These are phyloP conservation scores for Paraleonurus japonicus DNA, from an alignment of 257 asterid species.

Conservation along the genomic window DNA sequence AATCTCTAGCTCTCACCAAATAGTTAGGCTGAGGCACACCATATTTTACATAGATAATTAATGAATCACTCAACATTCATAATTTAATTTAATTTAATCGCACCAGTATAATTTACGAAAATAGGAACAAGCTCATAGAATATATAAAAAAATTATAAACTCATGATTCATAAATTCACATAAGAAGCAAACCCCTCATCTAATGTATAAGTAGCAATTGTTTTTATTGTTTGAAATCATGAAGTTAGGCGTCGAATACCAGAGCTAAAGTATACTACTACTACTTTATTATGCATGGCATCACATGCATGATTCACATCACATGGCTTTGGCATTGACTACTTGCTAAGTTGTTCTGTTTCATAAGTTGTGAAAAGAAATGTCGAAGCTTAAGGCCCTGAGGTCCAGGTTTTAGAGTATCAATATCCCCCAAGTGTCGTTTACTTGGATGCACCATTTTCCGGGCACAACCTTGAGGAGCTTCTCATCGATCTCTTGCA, in stretches of 20 bases:
- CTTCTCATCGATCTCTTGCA: constrained; percentile 40
- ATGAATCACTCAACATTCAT: neutral
- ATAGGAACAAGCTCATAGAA: too few relatives aligned
- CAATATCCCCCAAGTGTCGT: constrained; percentile 39
- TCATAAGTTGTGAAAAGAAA: constrained; percentile 22
- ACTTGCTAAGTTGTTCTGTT: constrained; percentile 20
- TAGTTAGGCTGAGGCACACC: neutral
- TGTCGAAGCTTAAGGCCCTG: constrained; percentile 34
- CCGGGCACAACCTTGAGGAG: constrained; percentile 40
- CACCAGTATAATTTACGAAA: too few relatives aligned
- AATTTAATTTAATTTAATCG: too few relatives aligned
- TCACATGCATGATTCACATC: too few relatives aligned
- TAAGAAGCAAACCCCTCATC: neutral
- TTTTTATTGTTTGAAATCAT: neutral
- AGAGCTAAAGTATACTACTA: too few relatives aligned
- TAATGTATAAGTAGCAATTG: neutral
- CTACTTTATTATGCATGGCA: too few relatives aligned
- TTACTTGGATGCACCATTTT: constrained; percentile 42
- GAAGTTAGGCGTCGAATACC: neutral
- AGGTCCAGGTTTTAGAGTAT: constrained; percentile 32
- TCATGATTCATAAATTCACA: neutral
- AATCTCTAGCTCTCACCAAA: neutral
- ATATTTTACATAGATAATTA: neutral
- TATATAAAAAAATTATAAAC: too few relatives aligned
- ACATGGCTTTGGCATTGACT: constrained; percentile 23